Percentiles rank a stretch among this genome's conserved stretches.
phyloP scores from a whole-genome alignment of 2,329 filamentous ascomycete species.

The Stemphylium vesicarium region DNA sequence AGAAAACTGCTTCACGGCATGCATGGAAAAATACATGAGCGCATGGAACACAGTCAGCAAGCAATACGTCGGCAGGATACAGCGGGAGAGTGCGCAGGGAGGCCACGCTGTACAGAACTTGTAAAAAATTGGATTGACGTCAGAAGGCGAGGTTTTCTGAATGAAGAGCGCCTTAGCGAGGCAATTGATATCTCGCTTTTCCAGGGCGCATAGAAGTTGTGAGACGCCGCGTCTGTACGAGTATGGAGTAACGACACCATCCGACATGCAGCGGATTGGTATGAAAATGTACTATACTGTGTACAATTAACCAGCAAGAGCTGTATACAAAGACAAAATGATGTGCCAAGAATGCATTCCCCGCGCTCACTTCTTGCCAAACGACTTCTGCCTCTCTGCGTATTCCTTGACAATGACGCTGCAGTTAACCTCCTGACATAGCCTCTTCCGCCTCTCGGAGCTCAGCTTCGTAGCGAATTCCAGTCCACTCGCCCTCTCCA shows the following conservation, averaged over 20 bases:
- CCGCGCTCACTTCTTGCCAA: constrained; percentile 38
- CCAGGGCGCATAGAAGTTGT: background rate
- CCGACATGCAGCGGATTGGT: background rate
- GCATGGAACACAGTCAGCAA: constrained; percentile 60
- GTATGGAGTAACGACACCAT: constrained; percentile 1
- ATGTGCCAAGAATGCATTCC: constrained; percentile 1
- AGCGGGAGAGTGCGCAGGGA: constrained; percentile 45
- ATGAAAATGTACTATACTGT: constrained; percentile 32
- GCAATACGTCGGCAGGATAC: constrained; percentile 58
- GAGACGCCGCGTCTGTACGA: constrained; percentile 2
- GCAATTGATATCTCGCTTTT: background rate
- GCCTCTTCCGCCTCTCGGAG: constrained; percentile 71
- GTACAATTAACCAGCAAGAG: constrained; percentile 24
- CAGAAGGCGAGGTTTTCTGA: background rate
- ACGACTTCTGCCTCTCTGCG: constrained; percentile 62
- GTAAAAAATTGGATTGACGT: constrained; percentile 6
- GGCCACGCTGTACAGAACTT: constrained; percentile 11
- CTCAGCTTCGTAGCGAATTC: constrained; percentile 88
- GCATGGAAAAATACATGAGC: constrained; percentile 64
- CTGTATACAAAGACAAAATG: constrained; percentile 1
- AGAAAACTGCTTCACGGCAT: constrained; percentile 57
- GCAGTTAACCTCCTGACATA: constrained; percentile 89
- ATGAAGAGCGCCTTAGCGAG: background rate
- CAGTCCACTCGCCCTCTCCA: constrained; percentile 89
- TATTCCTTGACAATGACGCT: constrained; percentile 84